A percentile compares a stretch with the other conserved stretches of the same genome.
These are phyloP conservation scores for Quercus gilva DNA, from an alignment of 306 rosid genomes.

Conservation along the genomic window DNA sequence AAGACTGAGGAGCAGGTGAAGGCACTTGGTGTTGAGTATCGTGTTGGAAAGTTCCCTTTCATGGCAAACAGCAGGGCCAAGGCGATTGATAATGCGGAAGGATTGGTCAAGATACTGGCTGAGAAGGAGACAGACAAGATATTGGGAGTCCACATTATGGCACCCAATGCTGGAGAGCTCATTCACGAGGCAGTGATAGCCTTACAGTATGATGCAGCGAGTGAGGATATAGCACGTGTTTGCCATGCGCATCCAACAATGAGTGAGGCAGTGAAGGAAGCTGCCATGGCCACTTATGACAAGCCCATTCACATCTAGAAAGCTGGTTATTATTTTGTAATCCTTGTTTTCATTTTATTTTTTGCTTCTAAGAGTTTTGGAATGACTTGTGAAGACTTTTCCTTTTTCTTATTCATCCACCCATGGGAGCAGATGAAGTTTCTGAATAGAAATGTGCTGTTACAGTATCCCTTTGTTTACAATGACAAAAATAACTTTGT, in stretches of 20 bases:
- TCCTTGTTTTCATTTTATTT: conserved; percentile 40
- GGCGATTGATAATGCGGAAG: conserved; percentile 97
- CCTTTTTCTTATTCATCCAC: conserved; percentile 36
- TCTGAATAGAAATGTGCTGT: conserved; percentile 41
- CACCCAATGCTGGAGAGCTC: conserved; percentile 96
- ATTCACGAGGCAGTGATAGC: conserved; percentile 94
- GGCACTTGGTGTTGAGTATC: conserved; percentile 58
- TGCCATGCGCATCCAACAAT: conserved; percentile 99
- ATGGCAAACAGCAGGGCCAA: conserved; percentile 98
- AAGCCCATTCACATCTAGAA: conserved; percentile 92
- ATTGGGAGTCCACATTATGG: conserved; percentile 96
- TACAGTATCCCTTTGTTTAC: conserved; percentile 22
- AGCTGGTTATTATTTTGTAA: conserved; percentile 11
- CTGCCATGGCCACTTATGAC: conserved; percentile 99
- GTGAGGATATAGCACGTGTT: conserved; percentile 97
- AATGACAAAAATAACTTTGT: conserved; percentile 41
- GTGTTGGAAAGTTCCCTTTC: conserved; percentile 95
- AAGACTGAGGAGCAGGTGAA: conserved; percentile 98
- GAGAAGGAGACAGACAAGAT: conserved; percentile 95
- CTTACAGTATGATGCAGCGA: conserved; percentile 82
- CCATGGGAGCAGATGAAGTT: conserved; percentile 37
- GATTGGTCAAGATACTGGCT: conserved; percentile 85
- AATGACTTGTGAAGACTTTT: conserved; percentile 43
- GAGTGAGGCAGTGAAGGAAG: conserved; percentile 99
- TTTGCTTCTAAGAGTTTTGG: conserved; percentile 36